These are phyloP conservation scores for Fusarium mexicanum DNA, from an alignment of 2,329 filamentous ascomycete species.

Conservation along the genomic window DNA sequence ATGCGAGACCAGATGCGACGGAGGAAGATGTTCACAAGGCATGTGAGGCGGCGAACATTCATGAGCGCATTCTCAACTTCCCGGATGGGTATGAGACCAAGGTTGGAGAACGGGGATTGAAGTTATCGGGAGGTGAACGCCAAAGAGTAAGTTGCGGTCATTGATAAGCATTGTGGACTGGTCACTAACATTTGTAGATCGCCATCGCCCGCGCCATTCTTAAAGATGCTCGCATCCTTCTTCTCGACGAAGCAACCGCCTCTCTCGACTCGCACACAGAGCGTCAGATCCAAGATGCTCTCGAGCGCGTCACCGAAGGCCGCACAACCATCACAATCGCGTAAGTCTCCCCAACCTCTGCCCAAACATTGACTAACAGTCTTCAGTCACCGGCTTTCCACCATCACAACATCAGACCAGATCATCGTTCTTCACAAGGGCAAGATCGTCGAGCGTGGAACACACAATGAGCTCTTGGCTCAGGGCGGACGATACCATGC, in stretches of 20 bases:
- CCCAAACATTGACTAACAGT: background rate
- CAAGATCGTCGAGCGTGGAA: constrained; percentile 60
- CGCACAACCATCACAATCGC: constrained; percentile 65
- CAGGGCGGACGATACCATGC: constrained; percentile 58
- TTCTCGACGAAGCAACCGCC: constrained; percentile 78
- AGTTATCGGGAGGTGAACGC: constrained; percentile 68
- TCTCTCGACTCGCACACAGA: constrained; percentile 72
- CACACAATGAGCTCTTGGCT: constrained; percentile 58
- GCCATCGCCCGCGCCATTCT: constrained; percentile 73
- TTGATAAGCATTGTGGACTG: accelerated
- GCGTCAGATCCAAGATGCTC: constrained; percentile 64
- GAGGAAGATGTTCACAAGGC: constrained; percentile 61
- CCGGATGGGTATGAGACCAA: constrained; percentile 63
- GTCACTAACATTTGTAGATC: constrained; percentile 44
- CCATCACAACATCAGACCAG: constrained; percentile 64
- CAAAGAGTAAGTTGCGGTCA: constrained; percentile 57
- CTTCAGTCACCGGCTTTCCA: constrained; percentile 63
- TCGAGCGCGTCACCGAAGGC: constrained; percentile 57
- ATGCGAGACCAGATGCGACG: constrained; percentile 59
- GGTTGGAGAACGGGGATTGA: constrained; percentile 63
- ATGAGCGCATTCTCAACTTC: constrained; percentile 63
- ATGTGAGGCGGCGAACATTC: constrained; percentile 63
- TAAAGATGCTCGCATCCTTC: constrained; percentile 74
- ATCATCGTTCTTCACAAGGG: constrained; percentile 65
- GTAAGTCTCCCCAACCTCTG: constrained; percentile 34